Base-by-base conservation (phyloP, 257 asterid species). In the Jacaranda copaia region DNA sequence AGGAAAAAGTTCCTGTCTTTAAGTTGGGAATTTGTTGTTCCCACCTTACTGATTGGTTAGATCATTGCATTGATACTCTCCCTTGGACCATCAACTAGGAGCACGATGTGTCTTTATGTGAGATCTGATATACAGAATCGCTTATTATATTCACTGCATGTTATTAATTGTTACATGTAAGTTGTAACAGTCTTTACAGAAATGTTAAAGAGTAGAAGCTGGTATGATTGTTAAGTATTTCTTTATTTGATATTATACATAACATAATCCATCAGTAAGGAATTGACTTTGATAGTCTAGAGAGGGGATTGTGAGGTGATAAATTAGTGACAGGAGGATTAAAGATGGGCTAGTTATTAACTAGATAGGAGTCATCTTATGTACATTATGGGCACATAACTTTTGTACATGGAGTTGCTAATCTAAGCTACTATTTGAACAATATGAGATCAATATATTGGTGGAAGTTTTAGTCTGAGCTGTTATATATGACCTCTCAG, bases 141-240 rank as follows among this genome's bases (percentile, higher is more conserved):
- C 48, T 39, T 18, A 36, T 20, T 19, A 57, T 58, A 12, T 4
- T 12, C 61, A 64, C 32, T 58, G 68, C 19, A 7, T 15, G 32
- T 25, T 46, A 0, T 1, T 32, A 70, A 70, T 36, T 42, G 56
- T n/a, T n/a, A n/a, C 5, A 3, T 73, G 48, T 42, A 4, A 42
- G 46, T 5, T 8, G 46, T 4, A 8, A 58, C 13, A 12, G 20
- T 59, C 35, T 48, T 32, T 13, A 40, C 6, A 18, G 56, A 10
- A n/a, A 48, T 35, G 52, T 55, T 39, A 19, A 7, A 56, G 43
- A 63, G 20, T 49, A 42, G 35, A 48, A 61, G 51, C 32, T 74
- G 62, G 40, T 74, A 32, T 62, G 78, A 4, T 63, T 62, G 40
- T 51, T 46, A 16, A 35, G 25, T 73, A 42, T 45, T 45, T 45